Percentiles rank a stretch among this genome's conserved stretches.
Evolutionary conservation across 345 rosid species (phyloP).

Genomic region (Eucalyptus albens): DNA sequence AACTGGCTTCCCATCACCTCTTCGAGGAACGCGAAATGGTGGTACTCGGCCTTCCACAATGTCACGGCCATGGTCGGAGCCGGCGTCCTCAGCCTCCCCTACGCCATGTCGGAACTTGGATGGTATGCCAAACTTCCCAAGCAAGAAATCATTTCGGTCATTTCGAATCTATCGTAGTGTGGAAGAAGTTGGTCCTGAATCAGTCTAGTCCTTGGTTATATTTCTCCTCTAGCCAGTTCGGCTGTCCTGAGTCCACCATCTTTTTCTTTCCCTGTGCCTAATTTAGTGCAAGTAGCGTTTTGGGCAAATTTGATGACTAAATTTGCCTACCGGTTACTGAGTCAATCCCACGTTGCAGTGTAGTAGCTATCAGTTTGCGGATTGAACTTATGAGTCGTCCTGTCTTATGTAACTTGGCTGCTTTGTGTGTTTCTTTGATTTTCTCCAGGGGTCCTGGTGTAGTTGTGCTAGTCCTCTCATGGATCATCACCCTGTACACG

Average conservation of each 20-base stretch:
- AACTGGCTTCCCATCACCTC: conserved; percentile 69
- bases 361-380: background rate
- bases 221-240: background rate
- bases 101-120: conserved; percentile 67
- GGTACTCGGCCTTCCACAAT: conserved; percentile 83
- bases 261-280: background rate
- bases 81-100: conserved; percentile 73
- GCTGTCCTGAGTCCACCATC: background rate
- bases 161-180: background rate
- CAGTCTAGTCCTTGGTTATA: background rate
- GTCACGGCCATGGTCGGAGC: conserved; percentile 91
- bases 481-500: conserved; percentile 43
- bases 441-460: conserved; percentile 45
- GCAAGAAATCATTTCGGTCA: background rate
- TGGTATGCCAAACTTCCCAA: conserved; percentile 19
- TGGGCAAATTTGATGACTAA: background rate
- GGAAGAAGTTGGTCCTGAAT: background rate
- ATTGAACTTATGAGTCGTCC: background rate
- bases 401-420: background rate
- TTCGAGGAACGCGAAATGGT: conserved; percentile 69
- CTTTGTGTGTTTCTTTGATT: background rate
- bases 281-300: background rate
- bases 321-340: background rate
- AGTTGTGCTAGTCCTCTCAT: conserved; percentile 28
- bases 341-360: background rate